Percentiles rank a stretch among this genome's conserved stretches.
Evolutionary conservation across 352 stramenopile genomes (phyloP).

Genomic region (Ophiocytium majus): DNA sequence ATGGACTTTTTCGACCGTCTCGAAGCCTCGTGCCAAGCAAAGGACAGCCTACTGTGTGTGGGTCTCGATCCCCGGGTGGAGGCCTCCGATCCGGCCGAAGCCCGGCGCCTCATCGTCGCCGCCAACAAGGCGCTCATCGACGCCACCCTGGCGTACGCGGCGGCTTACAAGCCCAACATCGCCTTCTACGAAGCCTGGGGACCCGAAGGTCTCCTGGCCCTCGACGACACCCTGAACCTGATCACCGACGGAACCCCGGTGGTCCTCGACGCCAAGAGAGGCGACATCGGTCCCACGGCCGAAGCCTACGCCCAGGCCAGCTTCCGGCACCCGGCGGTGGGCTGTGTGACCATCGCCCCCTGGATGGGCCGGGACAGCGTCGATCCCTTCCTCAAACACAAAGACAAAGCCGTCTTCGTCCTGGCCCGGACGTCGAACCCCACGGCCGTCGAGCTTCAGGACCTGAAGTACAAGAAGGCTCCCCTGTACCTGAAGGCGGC

Average conservation of each 20-base stretch:
- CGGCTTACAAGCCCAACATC: constrained; percentile 1
- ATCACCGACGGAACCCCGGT: not conserved
- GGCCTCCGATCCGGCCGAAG: not conserved
- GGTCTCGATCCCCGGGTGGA: not conserved
- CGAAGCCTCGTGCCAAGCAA: too few species aligned
- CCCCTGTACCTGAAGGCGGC: not conserved
- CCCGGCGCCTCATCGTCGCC: not conserved
- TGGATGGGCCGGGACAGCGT: not conserved
- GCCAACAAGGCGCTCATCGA: not conserved
- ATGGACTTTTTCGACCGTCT: too few species aligned
- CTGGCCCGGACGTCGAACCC: not conserved
- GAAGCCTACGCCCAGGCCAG: not conserved
- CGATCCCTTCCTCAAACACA: not conserved
- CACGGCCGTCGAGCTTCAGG: not conserved
- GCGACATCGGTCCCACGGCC: not conserved
- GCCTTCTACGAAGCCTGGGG: not conserved
- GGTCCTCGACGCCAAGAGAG: not conserved
- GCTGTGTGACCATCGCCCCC: not conserved
- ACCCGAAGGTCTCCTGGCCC: not conserved
- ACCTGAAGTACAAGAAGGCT: not conserved
- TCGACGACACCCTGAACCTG: not conserved
- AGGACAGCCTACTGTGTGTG: too few species aligned
- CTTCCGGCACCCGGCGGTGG: not conserved
- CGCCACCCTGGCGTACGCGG: not conserved
- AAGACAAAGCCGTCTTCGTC: not conserved